phyloP scores from a whole-genome alignment of 805 yeast species.

The Saccharomyces paradoxus region DNA sequence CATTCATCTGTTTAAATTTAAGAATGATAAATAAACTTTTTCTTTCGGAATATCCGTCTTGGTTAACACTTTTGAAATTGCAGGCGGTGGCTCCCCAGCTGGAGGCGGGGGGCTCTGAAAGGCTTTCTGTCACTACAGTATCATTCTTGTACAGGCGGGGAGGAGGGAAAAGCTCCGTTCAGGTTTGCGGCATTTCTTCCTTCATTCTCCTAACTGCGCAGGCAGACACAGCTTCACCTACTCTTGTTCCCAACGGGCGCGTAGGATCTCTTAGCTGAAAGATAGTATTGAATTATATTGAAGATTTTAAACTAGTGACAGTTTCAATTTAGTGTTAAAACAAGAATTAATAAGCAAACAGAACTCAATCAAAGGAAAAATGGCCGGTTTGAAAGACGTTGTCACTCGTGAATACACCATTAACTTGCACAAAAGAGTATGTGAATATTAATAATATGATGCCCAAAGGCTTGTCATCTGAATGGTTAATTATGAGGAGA shows the following conservation, averaged over 20 bases:
- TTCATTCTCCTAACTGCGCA: background rate
- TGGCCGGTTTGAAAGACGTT: conserved; percentile 84
- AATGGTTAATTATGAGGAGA: background rate
- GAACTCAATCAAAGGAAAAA: conserved; percentile 21
- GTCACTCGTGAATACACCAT: conserved; percentile 99
- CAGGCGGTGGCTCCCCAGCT: background rate
- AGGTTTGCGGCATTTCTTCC: background rate
- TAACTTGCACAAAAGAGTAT: conserved; percentile 98
- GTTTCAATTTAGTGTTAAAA: background rate
- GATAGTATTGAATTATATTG: background rate
- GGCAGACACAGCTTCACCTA: background rate
- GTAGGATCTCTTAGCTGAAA: background rate
- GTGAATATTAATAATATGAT: conserved; percentile 31
- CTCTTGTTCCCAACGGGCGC: background rate
- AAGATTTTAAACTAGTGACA: background rate
- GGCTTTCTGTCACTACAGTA: background rate
- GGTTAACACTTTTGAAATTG: background rate
- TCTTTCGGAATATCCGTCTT: background rate
- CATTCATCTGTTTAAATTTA: background rate
- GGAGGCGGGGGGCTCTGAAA: background rate
- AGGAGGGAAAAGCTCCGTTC: background rate
- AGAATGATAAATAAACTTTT: background rate
- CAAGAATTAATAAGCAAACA: background rate
- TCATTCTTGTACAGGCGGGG: background rate
- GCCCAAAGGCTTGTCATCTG: background rate